Conservation (phyloP, 768 basidiomycete species). For the Phylloporus sp. region DNA sequence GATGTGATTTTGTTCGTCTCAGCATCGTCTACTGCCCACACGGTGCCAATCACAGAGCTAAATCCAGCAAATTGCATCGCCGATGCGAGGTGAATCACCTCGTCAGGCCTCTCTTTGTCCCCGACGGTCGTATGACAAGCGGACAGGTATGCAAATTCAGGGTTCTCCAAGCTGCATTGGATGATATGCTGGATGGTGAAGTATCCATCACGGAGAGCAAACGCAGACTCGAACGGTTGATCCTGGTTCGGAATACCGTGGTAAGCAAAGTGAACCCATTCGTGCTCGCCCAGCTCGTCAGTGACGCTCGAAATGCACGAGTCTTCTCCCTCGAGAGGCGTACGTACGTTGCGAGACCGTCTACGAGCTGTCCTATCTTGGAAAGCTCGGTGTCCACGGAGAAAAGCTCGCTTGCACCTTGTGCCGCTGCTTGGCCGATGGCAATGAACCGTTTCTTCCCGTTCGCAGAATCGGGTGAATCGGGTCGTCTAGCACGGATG, state of each 20-base stretch:
- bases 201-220: neutral
- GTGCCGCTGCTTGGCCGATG: neutral
- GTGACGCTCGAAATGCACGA: neutral
- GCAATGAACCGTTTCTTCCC: neutral
- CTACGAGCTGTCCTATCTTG: neutral
- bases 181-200: neutral
- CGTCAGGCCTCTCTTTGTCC: neutral
- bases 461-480: neutral
- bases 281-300: neutral
- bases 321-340: neutral
- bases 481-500: neutral
- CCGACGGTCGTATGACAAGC: neutral
- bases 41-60: neutral
- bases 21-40: neutral
- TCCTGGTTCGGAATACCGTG: neutral
- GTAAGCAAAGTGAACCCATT: neutral
- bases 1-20: neutral
- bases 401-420: neutral
- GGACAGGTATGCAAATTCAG: neutral
- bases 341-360: neutral
- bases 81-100: neutral
- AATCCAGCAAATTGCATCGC: neutral
- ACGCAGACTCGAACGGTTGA: neutral
- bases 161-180: neutral
- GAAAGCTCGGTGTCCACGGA: neutral